Conservation (phyloP, 495 filamentous ascomycete genomes). For the Neurospora discreta region DNA sequence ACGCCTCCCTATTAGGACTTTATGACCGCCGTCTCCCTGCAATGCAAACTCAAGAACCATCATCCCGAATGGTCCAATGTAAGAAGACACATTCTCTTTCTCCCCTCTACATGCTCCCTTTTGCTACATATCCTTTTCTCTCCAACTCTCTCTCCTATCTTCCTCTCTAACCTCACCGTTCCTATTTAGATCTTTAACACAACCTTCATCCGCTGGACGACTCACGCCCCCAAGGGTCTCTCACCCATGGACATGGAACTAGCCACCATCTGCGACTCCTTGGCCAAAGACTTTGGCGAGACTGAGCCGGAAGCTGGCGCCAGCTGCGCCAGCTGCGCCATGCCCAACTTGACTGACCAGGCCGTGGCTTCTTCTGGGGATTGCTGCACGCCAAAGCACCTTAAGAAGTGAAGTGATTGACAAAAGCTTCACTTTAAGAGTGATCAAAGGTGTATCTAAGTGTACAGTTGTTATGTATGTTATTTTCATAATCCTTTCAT, state of each 20-base stretch:
- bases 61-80: constrained; percentile 54
- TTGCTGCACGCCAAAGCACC: constrained; percentile 35
- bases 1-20: constrained; percentile 29
- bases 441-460: neutral
- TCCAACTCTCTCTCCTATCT: too few species aligned
- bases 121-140: too few species aligned
- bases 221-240: constrained; percentile 62
- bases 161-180: too few species aligned
- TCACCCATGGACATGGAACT: constrained; percentile 54
- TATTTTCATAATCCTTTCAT: constrained; percentile 5
- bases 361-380: constrained; percentile 28
- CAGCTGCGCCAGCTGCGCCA: neutral
- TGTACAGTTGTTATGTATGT: neutral
- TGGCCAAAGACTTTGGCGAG: constrained; percentile 43
- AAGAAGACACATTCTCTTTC: too few species aligned
- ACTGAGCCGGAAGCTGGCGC: constrained; percentile 5
- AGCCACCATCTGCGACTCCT: constrained; percentile 54
- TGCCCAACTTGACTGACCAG: constrained; percentile 24
- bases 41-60: constrained; percentile 46
- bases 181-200: constrained; percentile 39
- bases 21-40: constrained; percentile 46
- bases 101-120: too few species aligned
- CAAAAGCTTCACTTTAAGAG: neutral
- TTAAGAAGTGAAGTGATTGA: neutral
- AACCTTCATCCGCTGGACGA: constrained; percentile 60